Percentiles rank a stretch among this genome's conserved stretches.
Evolutionary conservation across 2,329 filamentous ascomycete species (phyloP).

Genomic region (Stagonosporopsis vannaccii): DNA sequence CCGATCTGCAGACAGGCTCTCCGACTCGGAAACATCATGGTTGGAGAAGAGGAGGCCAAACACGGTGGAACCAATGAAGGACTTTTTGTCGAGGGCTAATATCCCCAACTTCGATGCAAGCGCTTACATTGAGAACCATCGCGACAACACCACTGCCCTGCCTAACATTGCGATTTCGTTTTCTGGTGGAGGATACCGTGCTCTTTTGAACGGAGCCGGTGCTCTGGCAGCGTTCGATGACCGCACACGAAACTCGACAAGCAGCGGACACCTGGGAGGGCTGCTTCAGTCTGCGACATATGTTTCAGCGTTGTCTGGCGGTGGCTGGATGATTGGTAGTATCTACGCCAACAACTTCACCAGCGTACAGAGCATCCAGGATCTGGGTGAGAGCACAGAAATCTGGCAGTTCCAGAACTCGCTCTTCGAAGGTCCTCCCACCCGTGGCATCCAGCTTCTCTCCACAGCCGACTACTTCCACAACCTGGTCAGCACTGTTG

Average conservation of each 20-base stretch:
- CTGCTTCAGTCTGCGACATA: conserved; percentile 84
- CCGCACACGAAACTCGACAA: conserved; percentile 69
- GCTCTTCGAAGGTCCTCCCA: conserved; percentile 66
- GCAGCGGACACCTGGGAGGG: conserved; percentile 75
- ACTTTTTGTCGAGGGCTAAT: conserved; percentile 73
- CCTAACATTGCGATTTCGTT: conserved; percentile 78
- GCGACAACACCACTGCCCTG: conserved; percentile 62
- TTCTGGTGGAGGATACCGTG: conserved; percentile 86
- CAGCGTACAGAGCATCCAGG: conserved; percentile 65
- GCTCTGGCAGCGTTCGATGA: conserved; percentile 80
- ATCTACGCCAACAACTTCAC: conserved; percentile 81
- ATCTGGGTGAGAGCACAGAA: conserved; percentile 53
- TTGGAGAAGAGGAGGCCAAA: conserved; percentile 73
- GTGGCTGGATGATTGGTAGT: conserved; percentile 84
- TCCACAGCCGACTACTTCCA: conserved; percentile 68
- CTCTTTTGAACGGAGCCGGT: conserved; percentile 84
- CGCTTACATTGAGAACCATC: conserved; percentile 70
- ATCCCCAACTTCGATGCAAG: conserved; percentile 82
- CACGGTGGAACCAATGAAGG: conserved; percentile 76
- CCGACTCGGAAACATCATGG: conserved; percentile 76
- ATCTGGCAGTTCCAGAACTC: conserved; percentile 71
- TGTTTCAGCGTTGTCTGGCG: conserved; percentile 79
- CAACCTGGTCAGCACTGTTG: conserved; percentile 65
- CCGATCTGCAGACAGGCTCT: conserved; percentile 68
- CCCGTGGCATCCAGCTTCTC: conserved; percentile 60